Evolutionary conservation across 371 early-diverging fungal genomes (phyloP).

Genomic region (Saksenaea oblongispora): DNA sequence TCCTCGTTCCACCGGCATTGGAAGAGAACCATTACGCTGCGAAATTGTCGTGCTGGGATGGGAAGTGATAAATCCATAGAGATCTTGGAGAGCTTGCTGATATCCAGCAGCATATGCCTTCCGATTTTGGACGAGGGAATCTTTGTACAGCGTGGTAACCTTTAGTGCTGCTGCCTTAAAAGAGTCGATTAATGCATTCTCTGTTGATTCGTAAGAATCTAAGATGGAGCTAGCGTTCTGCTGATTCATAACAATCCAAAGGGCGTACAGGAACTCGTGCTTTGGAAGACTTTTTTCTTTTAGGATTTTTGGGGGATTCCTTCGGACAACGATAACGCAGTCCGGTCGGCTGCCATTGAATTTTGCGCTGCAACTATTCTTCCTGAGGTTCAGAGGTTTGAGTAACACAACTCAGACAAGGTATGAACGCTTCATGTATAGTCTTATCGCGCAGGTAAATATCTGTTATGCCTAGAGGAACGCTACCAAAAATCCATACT

Average conservation of each 20-base stretch:
- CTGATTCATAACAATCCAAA: not conserved
- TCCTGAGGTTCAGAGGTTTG: too few species aligned
- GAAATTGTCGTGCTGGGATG: slow-evolving; percentile 43
- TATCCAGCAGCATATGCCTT: slow-evolving; percentile 70
- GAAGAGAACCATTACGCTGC: slow-evolving; percentile 3
- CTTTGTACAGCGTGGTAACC: slow-evolving; percentile 75
- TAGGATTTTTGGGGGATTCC: too few species aligned
- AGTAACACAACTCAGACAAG: too few species aligned
- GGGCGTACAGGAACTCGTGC: not conserved
- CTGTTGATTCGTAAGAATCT: slow-evolving; percentile 49
- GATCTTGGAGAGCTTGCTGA: slow-evolving; percentile 70
- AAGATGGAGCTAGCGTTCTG: slow-evolving; percentile 20
- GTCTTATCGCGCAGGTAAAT: too few species aligned
- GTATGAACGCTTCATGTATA: too few species aligned
- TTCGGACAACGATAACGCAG: too few species aligned
- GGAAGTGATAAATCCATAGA: slow-evolving; percentile 58
- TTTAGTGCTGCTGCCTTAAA: slow-evolving; percentile 73
- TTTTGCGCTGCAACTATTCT: too few species aligned
- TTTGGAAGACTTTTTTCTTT: too few species aligned
- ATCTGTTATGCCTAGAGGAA: too few species aligned
- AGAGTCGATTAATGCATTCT: slow-evolving; percentile 58
- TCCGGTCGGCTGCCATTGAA: too few species aligned
- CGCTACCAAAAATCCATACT: too few species aligned
- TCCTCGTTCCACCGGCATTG: slow-evolving; percentile 40
- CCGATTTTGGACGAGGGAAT: slow-evolving; percentile 64